A percentile compares a stretch with the other conserved stretches of the same genome.
phyloP scores from a whole-genome alignment of 2,329 filamentous ascomycete genomes.

The Aspergillus sp. region DNA sequence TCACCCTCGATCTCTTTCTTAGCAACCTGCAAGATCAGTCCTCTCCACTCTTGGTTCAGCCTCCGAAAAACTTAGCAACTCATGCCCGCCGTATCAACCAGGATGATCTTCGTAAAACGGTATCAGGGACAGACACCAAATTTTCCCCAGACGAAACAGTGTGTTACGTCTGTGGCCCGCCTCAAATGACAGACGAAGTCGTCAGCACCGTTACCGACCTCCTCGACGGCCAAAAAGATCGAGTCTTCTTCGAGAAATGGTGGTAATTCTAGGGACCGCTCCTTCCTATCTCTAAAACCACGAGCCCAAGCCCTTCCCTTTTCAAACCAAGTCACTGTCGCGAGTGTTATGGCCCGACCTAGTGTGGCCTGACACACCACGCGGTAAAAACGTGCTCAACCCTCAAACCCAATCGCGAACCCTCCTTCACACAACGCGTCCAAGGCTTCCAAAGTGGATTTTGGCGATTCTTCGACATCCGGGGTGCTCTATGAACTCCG shows the following conservation, averaged over 20 bases:
- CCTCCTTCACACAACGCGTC: background rate
- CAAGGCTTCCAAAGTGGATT: background rate
- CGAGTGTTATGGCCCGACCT: background rate
- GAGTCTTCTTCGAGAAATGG: constrained; percentile 63
- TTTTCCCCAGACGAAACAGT: constrained; percentile 41
- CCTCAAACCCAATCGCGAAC: background rate
- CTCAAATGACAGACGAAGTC: constrained; percentile 67
- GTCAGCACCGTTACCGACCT: constrained; percentile 43
- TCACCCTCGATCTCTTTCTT: constrained; percentile 37
- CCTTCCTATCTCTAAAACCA: too few relatives aligned
- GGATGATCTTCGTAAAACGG: constrained; percentile 36
- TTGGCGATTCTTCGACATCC: background rate
- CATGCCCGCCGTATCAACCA: constrained; percentile 35
- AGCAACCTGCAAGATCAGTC: constrained; percentile 23
- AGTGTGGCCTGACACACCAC: background rate
- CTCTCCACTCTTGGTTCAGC: constrained; percentile 6
- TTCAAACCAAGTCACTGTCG: background rate
- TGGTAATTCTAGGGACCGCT: constrained; percentile 47
- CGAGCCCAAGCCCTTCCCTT: too few relatives aligned
- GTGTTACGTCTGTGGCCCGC: constrained; percentile 69
- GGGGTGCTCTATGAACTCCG: background rate
- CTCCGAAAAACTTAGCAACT: constrained; percentile 26
- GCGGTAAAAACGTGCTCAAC: background rate
- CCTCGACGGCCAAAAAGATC: constrained; percentile 47
- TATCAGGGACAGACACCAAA: constrained; percentile 30